A percentile compares a stretch with the other conserved stretches of the same genome.
These are phyloP conservation scores for Bruguiera gymnorhiza DNA, from an alignment of 345 rosid genomes.

Conservation along the genomic window DNA sequence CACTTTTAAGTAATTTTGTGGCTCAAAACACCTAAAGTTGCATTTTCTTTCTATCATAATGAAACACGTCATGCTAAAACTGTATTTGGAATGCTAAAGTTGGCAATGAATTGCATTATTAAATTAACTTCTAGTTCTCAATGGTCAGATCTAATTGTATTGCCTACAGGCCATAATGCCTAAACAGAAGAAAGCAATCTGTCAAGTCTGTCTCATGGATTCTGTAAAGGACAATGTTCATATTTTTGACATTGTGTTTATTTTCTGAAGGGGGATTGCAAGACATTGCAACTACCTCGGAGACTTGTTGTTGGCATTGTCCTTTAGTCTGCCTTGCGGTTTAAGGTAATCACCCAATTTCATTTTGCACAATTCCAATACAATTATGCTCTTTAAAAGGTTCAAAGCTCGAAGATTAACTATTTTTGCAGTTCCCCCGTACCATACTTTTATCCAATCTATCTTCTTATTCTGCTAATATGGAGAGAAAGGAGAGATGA, in stretches of 20 bases:
- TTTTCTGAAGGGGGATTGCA: constrained; percentile 73
- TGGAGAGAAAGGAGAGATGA: constrained; percentile 96
- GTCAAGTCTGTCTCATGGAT: constrained; percentile 4
- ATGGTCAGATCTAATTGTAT: too few relatives aligned
- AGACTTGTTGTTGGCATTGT: constrained; percentile 81
- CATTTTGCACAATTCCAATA: not conserved
- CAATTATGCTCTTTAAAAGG: not conserved
- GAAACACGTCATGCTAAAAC: not conserved
- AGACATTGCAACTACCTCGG: constrained; percentile 98
- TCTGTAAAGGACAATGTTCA: not conserved
- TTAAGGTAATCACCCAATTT: constrained; percentile 46
- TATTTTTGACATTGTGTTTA: not conserved
- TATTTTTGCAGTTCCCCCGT: constrained; percentile 58
- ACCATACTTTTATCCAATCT: constrained; percentile 83
- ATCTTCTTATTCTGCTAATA: constrained; percentile 75
- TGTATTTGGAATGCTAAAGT: too few relatives aligned
- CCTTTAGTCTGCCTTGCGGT: constrained; percentile 93
- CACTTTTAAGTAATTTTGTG: too few relatives aligned
- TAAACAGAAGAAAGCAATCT: not conserved
- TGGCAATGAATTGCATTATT: not conserved
- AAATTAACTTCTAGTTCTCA: not conserved
- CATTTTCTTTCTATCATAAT: too few relatives aligned
- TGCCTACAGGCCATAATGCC: not conserved
- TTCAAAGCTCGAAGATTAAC: constrained; percentile 4
- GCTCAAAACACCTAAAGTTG: too few relatives aligned